Percentiles rank a stretch among this genome's conserved stretches.
Conservation (phyloP, 768 basidiomycete species). For the Terana coerulea region DNA sequence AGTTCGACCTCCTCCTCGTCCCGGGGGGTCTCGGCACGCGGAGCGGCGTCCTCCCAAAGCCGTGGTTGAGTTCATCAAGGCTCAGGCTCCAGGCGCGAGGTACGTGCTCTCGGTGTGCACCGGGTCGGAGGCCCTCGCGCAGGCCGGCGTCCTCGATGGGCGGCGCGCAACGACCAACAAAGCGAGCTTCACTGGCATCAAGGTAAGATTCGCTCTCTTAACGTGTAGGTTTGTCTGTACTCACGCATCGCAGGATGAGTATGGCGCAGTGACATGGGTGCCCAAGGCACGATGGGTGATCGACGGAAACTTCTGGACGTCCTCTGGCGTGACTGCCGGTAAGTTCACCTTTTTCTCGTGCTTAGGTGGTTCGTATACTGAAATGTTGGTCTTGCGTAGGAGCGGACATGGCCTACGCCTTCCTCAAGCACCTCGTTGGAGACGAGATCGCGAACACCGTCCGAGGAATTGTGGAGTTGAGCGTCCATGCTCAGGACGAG, state of each 20-base stretch:
- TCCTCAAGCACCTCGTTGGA: conserved; percentile 30
- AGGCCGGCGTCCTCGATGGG: conserved; percentile 30
- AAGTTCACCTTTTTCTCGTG: not conserved
- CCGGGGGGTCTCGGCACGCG: conserved; percentile 15
- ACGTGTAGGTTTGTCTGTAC: not conserved
- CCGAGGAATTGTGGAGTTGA: conserved; percentile 17
- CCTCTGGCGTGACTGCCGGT: conserved; percentile 34
- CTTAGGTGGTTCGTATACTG: not conserved
- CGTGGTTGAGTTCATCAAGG: conserved; percentile 10
- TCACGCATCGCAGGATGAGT: conserved; percentile 14
- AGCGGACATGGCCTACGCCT: conserved; percentile 30
- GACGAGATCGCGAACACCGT: conserved; percentile 9
- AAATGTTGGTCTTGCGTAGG: conserved; percentile 17
- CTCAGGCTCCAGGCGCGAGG: conserved; percentile 18
- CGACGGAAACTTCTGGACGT: conserved; percentile 38
- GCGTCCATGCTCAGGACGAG: conserved; percentile 15
- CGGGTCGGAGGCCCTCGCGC: conserved; percentile 32
- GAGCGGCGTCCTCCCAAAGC: too few species aligned
- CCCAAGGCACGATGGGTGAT: conserved; percentile 36
- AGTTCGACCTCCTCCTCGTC: conserved; percentile 17
- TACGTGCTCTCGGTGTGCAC: conserved; percentile 34
- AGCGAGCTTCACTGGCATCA: conserved; percentile 22
- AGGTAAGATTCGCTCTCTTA: conserved; percentile 18
- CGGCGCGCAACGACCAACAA: conserved; percentile 38
- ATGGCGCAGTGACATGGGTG: conserved; percentile 28